Evolutionary conservation across 306 rosid genomes (phyloP).

Genomic region (Hippophae rhamnoides): DNA sequence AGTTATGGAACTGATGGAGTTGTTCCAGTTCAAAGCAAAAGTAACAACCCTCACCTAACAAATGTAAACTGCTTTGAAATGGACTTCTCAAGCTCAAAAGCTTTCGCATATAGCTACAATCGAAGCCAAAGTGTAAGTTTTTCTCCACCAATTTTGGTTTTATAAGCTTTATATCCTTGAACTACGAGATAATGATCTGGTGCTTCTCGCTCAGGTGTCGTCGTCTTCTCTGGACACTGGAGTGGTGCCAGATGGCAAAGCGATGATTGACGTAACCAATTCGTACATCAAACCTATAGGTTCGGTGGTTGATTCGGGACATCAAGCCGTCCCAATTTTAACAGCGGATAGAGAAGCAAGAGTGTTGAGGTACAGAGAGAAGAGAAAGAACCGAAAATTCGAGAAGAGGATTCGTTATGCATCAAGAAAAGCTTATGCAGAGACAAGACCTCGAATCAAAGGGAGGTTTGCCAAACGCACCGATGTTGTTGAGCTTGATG

Average conservation of each 20-base stretch:
- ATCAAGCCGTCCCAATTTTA: constrained; percentile 39
- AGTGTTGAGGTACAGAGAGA: constrained; percentile 92
- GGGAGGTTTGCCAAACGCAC: constrained; percentile 88
- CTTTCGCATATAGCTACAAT: constrained; percentile 38
- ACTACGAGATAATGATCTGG: not conserved
- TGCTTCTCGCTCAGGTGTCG: constrained; percentile 42
- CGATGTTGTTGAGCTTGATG: constrained; percentile 32
- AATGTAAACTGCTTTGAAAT: constrained; percentile 34
- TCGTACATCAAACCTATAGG: constrained; percentile 23
- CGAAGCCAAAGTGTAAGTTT: constrained; percentile 75
- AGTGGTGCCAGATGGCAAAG: constrained; percentile 66
- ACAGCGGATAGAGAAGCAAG: constrained; percentile 83
- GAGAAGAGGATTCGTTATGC: constrained; percentile 96
- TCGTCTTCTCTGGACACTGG: constrained; percentile 78
- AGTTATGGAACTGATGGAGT: constrained; percentile 64
- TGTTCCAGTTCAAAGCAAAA: constrained; percentile 60
- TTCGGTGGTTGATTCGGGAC: constrained; percentile 14
- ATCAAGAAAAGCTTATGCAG: constrained; percentile 89
- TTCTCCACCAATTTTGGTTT: not conserved
- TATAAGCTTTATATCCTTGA: not conserved
- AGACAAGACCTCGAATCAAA: constrained; percentile 87
- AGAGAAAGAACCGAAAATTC: constrained; percentile 92
- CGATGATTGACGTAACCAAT: constrained; percentile 47
- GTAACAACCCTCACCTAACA: constrained; percentile 11
- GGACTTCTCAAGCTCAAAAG: constrained; percentile 41